Evolutionary conservation across 1,284 basidiomycete genomes (phyloP).

Genomic region (Mrakiaceae sp.): DNA sequence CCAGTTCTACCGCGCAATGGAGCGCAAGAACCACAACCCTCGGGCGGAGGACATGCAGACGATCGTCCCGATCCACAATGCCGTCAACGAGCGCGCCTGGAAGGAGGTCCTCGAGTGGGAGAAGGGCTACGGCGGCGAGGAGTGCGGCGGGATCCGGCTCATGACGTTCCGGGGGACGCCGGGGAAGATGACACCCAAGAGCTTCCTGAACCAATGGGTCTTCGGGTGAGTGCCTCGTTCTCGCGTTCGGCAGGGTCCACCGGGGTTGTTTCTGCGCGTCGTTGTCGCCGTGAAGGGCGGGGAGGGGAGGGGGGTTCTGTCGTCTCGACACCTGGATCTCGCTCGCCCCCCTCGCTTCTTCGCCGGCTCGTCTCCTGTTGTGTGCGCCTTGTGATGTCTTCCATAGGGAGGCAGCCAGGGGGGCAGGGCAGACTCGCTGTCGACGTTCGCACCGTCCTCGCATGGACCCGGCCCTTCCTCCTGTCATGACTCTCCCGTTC

Average conservation of each 20-base stretch:
- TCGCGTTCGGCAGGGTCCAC: background rate
- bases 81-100: constrained; percentile 97
- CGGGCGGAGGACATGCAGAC: constrained; percentile 79
- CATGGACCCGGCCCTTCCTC: background rate
- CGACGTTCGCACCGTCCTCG: no score
- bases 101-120: constrained; percentile 85
- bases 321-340: background rate
- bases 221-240: constrained; percentile 56
- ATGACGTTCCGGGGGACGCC: constrained; percentile 39
- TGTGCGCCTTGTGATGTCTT: no score
- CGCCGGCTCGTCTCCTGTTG: no score
- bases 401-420: no score
- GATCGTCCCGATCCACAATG: constrained; percentile 97
- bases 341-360: background rate
- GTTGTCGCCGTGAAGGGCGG: no score
- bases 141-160: constrained; percentile 56
- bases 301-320: background rate
- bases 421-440: no score
- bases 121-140: constrained; percentile 57
- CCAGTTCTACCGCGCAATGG: constrained; percentile 93
- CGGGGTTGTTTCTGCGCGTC: no score
- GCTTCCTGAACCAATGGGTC: constrained; percentile 59
- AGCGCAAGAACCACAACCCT: constrained; percentile 74
- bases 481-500: background rate
- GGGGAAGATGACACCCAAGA: constrained; percentile 55